Base-by-base conservation (phyloP, 345 rosid genomes). In the Nasturtium officinale region DNA sequence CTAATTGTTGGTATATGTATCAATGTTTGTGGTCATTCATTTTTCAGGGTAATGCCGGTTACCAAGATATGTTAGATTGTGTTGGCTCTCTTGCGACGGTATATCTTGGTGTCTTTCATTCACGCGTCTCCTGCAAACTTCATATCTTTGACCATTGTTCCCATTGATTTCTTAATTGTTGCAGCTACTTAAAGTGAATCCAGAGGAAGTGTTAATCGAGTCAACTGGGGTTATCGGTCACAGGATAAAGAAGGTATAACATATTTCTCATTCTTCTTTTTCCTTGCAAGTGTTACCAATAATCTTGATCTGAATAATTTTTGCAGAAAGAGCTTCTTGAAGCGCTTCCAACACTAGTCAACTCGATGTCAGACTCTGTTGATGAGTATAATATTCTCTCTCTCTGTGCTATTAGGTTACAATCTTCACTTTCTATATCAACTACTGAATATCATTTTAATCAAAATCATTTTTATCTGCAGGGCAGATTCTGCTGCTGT, bases 181-280 rank as follows among this genome's bases (percentile, higher is more conserved):
- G 68, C 80, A 91, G 96, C 78, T 85, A 29, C 96, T 95, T 51
- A 73, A 79, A 66, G 45, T 91, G 73, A 86, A 63, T 66, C 83
- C 82, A 9, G 89, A 81, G 55, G 93, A 88, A 67, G 95, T 95
- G 28, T 43, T 90, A 57, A 82, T 95, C 38, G 97, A 95, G 80
- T 95, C 97, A 65, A 95, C 97, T 10, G 99, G 97, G 61, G 96
- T 91, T 37, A 91, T 95, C 61, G 97, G 99, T 76, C 93, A 85
- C 40, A 83, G 97, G 82, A 95, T 91, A 59, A 91, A 88, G 75
- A 95, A 87, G 92, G 99, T 91, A 73, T 3, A 47, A 32, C 38
- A 28, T 0, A 6, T 32, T 26, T 55, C 23, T 26, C 71, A 25
- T 57, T 50, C 28, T 9, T 20, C 6, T 28, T 18, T 35, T 17